These are phyloP conservation scores for Filobasidium floriforme DNA, from an alignment of 768 basidiomycete species.

Conservation along the genomic window DNA sequence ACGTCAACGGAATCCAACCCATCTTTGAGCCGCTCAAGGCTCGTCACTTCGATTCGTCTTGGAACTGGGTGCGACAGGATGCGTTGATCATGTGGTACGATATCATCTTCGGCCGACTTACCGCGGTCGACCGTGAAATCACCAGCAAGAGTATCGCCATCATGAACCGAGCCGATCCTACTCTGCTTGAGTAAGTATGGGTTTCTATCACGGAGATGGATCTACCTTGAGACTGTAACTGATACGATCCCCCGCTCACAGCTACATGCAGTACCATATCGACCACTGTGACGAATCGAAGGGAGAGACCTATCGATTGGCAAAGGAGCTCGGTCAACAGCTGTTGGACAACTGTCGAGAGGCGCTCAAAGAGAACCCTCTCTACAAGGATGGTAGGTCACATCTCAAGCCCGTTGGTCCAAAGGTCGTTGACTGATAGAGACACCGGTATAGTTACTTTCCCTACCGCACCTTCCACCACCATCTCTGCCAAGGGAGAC, in stretches of 20 bases:
- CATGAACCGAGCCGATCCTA: conserved; percentile 93
- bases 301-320: conserved; percentile 88
- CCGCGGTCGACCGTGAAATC: conserved; percentile 64
- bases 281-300: conserved; percentile 64
- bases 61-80: conserved; percentile 99
- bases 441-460: conserved; percentile 59
- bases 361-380: conserved; percentile 70
- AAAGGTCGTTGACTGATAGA: conserved; percentile 5
- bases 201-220: not conserved
- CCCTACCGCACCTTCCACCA: conserved; percentile 93
- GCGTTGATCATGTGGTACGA: conserved; percentile 96
- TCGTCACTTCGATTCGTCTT: conserved; percentile 94
- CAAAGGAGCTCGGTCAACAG: conserved; percentile 93
- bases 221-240: not conserved
- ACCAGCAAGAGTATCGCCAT: conserved; percentile 95
- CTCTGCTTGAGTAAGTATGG: conserved; percentile 51
- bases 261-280: conserved; percentile 94
- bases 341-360: conserved; percentile 88
- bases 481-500: conserved; percentile 86
- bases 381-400: conserved; percentile 84
- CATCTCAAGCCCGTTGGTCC: not conserved
- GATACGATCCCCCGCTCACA: conserved; percentile 30
- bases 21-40: conserved; percentile 92
- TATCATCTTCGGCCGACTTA: conserved; percentile 90
- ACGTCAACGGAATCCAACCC: conserved; percentile 91